Conservation (phyloP, 305 asterid species). For the Stenogyne calaminthoides region DNA sequence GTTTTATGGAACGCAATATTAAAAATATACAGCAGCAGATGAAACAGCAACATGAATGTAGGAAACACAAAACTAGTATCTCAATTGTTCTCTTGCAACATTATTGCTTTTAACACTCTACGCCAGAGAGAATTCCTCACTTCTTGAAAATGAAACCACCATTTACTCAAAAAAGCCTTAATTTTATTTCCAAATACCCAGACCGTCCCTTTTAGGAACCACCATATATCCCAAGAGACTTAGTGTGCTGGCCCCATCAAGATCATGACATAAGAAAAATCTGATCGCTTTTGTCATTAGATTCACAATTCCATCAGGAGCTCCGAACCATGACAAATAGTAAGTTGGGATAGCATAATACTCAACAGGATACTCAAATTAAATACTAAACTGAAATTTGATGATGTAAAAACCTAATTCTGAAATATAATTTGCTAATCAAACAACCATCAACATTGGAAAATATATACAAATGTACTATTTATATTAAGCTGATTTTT, state of each 20-base stretch:
- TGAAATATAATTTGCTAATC: slow-evolving; percentile 1
- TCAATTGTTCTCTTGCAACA: neutral
- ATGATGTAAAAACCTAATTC: slow-evolving; percentile 1
- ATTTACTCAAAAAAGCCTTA: neutral
- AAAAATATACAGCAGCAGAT: slow-evolving; percentile 8
- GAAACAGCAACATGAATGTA: slow-evolving; percentile 11
- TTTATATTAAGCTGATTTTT: neutral
- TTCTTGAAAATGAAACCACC: neutral
- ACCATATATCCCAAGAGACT: neutral
- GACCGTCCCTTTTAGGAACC: neutral
- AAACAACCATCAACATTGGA: slow-evolving; percentile 13
- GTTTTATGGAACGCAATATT: neutral
- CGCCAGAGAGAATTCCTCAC: neutral
- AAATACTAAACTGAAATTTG: slow-evolving; percentile 20
- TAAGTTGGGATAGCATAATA: neutral
- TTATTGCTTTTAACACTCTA: neutral
- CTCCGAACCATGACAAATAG: neutral
- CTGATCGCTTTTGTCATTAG: neutral
- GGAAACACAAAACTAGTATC: neutral
- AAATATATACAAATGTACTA: neutral
- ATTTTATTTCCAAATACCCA: neutral
- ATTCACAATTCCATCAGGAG: neutral
- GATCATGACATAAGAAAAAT: neutral
- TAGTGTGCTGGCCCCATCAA: neutral
- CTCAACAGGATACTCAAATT: slow-evolving; percentile 1